Percentiles rank a stretch among this genome's conserved stretches.
phyloP scores from a whole-genome alignment of 441 rosid species.

The Raphanus hybrid region DNA sequence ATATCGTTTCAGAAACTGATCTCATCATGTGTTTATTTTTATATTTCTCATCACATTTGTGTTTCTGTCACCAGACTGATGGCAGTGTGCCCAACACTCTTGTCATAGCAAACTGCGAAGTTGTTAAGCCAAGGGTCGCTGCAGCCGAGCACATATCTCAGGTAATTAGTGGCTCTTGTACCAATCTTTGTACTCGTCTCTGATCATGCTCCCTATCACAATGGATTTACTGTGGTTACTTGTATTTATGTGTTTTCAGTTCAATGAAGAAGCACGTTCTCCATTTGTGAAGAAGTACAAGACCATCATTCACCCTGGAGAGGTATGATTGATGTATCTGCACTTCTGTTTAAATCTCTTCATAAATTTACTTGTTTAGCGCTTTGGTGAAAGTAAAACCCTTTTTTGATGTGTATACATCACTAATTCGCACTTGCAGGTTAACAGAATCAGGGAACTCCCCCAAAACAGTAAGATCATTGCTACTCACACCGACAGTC shows the following conservation, averaged over 20 bases:
- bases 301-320: constrained; percentile 99
- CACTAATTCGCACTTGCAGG: constrained; percentile 52
- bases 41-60: constrained; percentile 11
- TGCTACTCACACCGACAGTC: constrained; percentile 98
- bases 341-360: background rate
- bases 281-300: constrained; percentile 99
- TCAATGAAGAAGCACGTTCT: constrained; percentile 98
- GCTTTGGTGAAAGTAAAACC: background rate
- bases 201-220: background rate
- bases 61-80: constrained; percentile 69
- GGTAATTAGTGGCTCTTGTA: constrained; percentile 49
- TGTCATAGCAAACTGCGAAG: constrained; percentile 95
- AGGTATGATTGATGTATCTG: constrained; percentile 54
- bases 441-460: constrained; percentile 98
- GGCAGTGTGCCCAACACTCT: constrained; percentile 98
- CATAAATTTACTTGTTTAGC: background rate
- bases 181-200: background rate
- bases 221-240: constrained; percentile 6
- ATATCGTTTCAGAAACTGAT: constrained; percentile 2
- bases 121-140: constrained; percentile 97
- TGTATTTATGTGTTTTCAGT: constrained; percentile 50
- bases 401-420: constrained; percentile 9
- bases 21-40: background rate
- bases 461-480: constrained; percentile 93
- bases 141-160: constrained; percentile 98